Percentiles rank a stretch among this genome's conserved stretches.
Conservation (phyloP, 2,329 filamentous ascomycete genomes). For the Pseudogymnoascus pannorum region DNA sequence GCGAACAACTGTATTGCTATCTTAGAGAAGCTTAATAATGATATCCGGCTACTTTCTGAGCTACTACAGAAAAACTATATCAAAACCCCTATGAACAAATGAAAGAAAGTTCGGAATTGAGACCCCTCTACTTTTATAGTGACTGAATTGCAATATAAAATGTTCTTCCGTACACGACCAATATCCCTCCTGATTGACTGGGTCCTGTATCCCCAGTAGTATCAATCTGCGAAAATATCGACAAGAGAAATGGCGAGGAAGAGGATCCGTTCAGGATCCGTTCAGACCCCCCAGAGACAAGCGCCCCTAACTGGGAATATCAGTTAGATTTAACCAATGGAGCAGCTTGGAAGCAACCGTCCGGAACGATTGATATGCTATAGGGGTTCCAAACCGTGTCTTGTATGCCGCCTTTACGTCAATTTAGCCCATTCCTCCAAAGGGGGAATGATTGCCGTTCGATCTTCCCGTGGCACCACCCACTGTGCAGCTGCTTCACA, state of each 20-base stretch:
- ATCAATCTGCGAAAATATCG: conserved; percentile 15
- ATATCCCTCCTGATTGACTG: background rate
- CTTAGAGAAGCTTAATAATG: background rate
- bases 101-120: background rate
- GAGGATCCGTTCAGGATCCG: conserved; percentile 59
- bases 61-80: background rate
- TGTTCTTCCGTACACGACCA: background rate
- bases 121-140: background rate
- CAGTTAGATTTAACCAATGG: conserved; percentile 47
- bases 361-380: conserved; percentile 16
- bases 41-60: background rate
- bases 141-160: background rate
- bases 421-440: background rate
- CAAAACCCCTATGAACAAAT: background rate
- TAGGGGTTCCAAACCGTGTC: conserved; percentile 27
- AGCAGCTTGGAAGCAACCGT: conserved; percentile 44
- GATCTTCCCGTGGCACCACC: background rate
- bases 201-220: too few species aligned
- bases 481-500: background rate
- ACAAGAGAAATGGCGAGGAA: conserved; percentile 35
- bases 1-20: background rate
- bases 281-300: conserved; percentile 30
- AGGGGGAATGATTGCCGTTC: background rate
- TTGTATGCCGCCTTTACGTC: background rate
- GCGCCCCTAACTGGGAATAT: conserved; percentile 31